Percentiles rank a stretch among this genome's conserved stretches.
phyloP scores from a whole-genome alignment of 768 basidiomycete genomes.

The Tephrocybe sp. region DNA sequence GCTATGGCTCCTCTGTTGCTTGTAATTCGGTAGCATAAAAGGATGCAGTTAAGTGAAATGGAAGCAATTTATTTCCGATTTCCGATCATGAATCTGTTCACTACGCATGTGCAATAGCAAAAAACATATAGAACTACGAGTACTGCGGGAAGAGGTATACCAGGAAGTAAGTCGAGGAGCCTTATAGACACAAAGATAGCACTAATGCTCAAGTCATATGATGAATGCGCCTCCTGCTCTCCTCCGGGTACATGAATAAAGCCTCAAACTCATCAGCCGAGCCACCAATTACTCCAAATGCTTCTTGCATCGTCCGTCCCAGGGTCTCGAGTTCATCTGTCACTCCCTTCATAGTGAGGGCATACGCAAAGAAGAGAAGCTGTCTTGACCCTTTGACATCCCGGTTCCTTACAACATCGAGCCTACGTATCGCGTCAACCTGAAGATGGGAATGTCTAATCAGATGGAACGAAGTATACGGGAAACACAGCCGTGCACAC shows the following conservation, averaged over 20 bases:
- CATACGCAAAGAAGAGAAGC: constrained; percentile 92
- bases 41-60: no score
- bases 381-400: constrained; percentile 82
- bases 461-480: constrained; percentile 1
- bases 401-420: constrained; percentile 87
- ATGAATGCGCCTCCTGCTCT: constrained; percentile 22
- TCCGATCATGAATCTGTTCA: no score
- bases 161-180: no score
- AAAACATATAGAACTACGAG: no score
- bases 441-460: constrained; percentile 23
- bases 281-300: constrained; percentile 92
- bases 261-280: constrained; percentile 80
- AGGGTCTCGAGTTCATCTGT: constrained; percentile 85
- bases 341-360: constrained; percentile 91
- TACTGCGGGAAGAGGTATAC: no score
- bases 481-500: constrained; percentile 52
- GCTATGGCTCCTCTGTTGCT: no score
- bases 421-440: constrained; percentile 79
- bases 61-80: no score
- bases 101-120: no score
- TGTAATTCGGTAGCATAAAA: no score
- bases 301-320: constrained; percentile 78
- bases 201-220: constrained; percentile 21
- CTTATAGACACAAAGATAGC: no score
- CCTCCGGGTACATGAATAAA: constrained; percentile 51